phyloP scores from a whole-genome alignment of 257 asterid species.

The Catharanthus roseus region DNA sequence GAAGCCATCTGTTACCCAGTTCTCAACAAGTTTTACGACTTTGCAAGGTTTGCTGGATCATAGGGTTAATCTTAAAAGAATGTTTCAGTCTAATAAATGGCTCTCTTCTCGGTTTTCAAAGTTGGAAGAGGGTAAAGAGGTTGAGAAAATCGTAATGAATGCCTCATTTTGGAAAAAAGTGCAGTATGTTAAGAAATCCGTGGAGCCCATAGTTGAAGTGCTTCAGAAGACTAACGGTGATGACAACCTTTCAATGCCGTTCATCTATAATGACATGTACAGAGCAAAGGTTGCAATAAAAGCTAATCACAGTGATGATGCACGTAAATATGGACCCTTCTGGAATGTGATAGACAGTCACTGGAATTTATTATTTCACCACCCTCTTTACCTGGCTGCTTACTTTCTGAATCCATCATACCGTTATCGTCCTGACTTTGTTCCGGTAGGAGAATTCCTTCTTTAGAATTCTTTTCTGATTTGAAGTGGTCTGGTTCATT shows the following conservation, averaged over 20 bases:
- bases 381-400: conserved; percentile 82
- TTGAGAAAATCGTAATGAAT: conserved; percentile 62
- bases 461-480: conserved; percentile 14
- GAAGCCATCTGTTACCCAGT: conserved; percentile 56
- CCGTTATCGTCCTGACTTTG: conserved; percentile 77
- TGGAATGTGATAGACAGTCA: conserved; percentile 70
- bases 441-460: conserved; percentile 52
- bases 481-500: conserved; percentile 9
- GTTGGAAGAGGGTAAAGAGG: conserved; percentile 78
- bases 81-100: conserved; percentile 86
- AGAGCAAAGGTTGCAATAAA: conserved; percentile 67
- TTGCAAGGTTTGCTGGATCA: conserved; percentile 72
- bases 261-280: conserved; percentile 64
- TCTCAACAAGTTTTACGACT: conserved; percentile 66
- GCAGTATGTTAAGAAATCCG: conserved; percentile 62
- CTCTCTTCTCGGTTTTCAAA: conserved; percentile 62
- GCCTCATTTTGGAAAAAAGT: conserved; percentile 82
- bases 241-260: conserved; percentile 71
- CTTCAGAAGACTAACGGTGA: conserved; percentile 63
- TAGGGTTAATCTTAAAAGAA: conserved; percentile 62
- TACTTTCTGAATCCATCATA: conserved; percentile 79
- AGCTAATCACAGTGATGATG: conserved; percentile 64
- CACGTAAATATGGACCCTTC: conserved; percentile 63
- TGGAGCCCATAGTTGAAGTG: conserved; percentile 72
- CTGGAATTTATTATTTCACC: conserved; percentile 71